Evolutionary conservation across 805 yeast genomes (phyloP).

Genomic region (Torulaspora gathmanii): DNA sequence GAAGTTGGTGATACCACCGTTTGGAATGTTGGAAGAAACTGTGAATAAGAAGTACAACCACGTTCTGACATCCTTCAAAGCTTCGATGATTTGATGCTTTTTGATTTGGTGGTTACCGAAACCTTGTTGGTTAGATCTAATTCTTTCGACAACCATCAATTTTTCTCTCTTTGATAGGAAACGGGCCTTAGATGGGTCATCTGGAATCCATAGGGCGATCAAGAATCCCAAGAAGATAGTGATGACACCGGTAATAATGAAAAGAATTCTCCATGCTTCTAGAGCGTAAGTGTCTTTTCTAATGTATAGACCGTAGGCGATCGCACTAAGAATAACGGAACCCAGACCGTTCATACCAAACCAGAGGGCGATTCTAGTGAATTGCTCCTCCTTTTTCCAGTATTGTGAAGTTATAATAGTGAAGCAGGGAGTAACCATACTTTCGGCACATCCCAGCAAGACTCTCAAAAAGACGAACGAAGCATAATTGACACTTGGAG

Average conservation of each 20-base stretch:
- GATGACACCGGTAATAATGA: constrained; percentile 54
- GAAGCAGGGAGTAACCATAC: constrained; percentile 53
- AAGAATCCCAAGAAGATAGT: constrained; percentile 50
- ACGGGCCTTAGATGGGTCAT: constrained; percentile 49
- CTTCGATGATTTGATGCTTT: constrained; percentile 49
- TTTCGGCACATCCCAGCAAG: constrained; percentile 49
- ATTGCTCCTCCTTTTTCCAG: constrained; percentile 48
- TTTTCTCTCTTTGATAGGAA: constrained; percentile 44
- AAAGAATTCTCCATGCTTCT: constrained; percentile 57
- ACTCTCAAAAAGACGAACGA: constrained; percentile 47
- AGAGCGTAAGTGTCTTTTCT: constrained; percentile 40
- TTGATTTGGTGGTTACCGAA: constrained; percentile 54
- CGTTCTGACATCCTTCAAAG: constrained; percentile 45
- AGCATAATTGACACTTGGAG: constrained; percentile 41
- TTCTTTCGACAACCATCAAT: constrained; percentile 48
- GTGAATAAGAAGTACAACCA: constrained; percentile 45
- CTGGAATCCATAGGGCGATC: constrained; percentile 50
- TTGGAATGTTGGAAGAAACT: constrained; percentile 43
- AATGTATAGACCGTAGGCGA: constrained; percentile 50
- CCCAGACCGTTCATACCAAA: constrained; percentile 46
- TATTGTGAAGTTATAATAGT: constrained; percentile 54
- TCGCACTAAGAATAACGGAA: constrained; percentile 45
- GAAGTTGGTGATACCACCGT: constrained; percentile 53
- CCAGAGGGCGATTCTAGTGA: constrained; percentile 42
- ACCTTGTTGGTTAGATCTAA: constrained; percentile 53